A percentile compares a stretch with the other conserved stretches of the same genome.
Evolutionary conservation across 306 rosid species (phyloP).

Genomic region (Glycine tomentella): DNA sequence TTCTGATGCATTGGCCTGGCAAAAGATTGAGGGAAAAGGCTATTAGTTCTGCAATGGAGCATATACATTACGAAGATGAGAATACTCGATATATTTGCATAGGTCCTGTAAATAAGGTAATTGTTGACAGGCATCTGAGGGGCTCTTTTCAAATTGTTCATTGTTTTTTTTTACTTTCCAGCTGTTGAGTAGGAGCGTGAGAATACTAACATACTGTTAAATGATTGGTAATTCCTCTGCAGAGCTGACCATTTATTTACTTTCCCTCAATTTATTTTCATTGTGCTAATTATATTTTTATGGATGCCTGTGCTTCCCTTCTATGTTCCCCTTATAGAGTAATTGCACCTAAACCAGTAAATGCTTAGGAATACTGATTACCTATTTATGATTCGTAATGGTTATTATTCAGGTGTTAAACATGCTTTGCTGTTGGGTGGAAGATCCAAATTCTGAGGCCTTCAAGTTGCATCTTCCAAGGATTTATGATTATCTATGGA

Average conservation of each 20-base stretch:
- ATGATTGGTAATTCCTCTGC: slow-evolving; percentile 25
- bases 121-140: slow-evolving; percentile 30
- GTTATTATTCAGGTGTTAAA: slow-evolving; percentile 69
- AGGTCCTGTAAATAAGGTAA: slow-evolving; percentile 95
- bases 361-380: slow-evolving; percentile 36
- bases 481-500: slow-evolving; percentile 82
- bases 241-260: slow-evolving; percentile 15
- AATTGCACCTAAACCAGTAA: slow-evolving; percentile 7
- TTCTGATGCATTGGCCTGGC: slow-evolving; percentile 86
- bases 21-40: slow-evolving; percentile 88
- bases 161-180: slow-evolving; percentile 33
- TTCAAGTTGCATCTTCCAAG: slow-evolving; percentile 91
- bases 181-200: slow-evolving; percentile 31
- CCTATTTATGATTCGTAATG: slow-evolving; percentile 40
- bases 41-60: slow-evolving; percentile 65
- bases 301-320: slow-evolving; percentile 38
- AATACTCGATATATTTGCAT: slow-evolving; percentile 95
- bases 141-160: slow-evolving; percentile 19
- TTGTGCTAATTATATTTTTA: background rate
- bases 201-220: slow-evolving; percentile 7
- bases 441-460: slow-evolving; percentile 90
- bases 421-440: slow-evolving; percentile 92
- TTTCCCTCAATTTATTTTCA: slow-evolving; percentile 40
- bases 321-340: slow-evolving; percentile 8
- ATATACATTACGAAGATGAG: slow-evolving; percentile 93